Evolutionary conservation across 148 eudicot species (phyloP).

Genomic region (Vaccinium myrtillus): DNA sequence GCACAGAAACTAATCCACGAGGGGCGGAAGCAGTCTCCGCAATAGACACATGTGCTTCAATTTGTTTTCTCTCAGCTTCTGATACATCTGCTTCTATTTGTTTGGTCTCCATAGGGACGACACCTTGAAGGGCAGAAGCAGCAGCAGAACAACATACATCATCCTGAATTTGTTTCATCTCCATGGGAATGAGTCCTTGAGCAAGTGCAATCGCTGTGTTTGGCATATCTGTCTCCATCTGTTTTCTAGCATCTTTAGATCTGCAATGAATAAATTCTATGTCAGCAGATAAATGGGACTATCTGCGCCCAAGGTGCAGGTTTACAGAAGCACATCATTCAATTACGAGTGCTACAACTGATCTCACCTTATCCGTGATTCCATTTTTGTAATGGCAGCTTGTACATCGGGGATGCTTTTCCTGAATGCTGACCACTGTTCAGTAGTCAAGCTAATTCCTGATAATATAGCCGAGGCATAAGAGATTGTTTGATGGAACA

Average conservation of each 20-base stretch:
- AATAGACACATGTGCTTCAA: background rate
- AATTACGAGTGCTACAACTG: background rate
- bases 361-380: constrained; percentile 51
- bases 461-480: constrained; percentile 11
- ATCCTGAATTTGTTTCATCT: constrained; percentile 18
- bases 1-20: background rate
- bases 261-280: constrained; percentile 27
- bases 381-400: constrained; percentile 50
- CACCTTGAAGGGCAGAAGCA: constrained; percentile 18
- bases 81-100: constrained; percentile 4
- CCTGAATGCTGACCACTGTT: constrained; percentile 56
- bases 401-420: constrained; percentile 54
- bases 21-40: background rate
- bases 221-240: constrained; percentile 21
- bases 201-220: constrained; percentile 16
- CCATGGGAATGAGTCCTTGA: constrained; percentile 7
- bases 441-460: constrained; percentile 45
- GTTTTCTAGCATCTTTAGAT: constrained; percentile 34
- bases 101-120: background rate
- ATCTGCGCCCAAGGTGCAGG: background rate
- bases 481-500: background rate
- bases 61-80: constrained; percentile 14
- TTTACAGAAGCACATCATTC: background rate
- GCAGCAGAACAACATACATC: background rate
- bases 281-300: background rate